These are phyloP conservation scores for Volvox reticuliferus DNA, from an alignment of 139 green algal genomes.

Conservation along the genomic window DNA sequence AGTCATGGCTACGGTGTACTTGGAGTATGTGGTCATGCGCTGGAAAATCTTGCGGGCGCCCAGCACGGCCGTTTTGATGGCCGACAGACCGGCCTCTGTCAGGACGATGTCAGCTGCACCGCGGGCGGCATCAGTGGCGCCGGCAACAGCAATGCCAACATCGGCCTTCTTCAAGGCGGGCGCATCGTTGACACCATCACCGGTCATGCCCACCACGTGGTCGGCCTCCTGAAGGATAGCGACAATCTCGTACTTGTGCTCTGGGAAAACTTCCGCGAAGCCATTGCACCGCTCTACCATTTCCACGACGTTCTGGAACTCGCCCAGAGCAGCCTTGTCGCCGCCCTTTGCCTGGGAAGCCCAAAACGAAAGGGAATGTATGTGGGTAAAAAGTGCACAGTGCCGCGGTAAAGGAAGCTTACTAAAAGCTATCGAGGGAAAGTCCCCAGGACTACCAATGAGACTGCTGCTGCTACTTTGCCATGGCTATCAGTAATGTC, in stretches of 20 bases:
- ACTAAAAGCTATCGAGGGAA: no score
- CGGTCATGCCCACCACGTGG: slow-evolving; percentile 86
- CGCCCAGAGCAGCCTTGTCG: slow-evolving; percentile 55
- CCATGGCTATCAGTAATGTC: no score
- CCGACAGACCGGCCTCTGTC: slow-evolving; percentile 67
- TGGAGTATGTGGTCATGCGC: slow-evolving; percentile 91
- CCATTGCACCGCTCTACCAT: slow-evolving; percentile 86
- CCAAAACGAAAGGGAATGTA: no score
- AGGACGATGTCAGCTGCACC: slow-evolving; percentile 87
- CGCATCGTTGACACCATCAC: slow-evolving; percentile 94
- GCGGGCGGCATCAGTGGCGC: slow-evolving; percentile 85
- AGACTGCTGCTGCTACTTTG: no score
- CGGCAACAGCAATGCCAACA: slow-evolving; percentile 91
- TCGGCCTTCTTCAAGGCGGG: slow-evolving; percentile 96
- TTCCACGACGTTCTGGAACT: slow-evolving; percentile 67
- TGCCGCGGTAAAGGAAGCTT: no score
- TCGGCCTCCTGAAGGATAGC: slow-evolving; percentile 75
- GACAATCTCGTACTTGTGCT: slow-evolving; percentile 94
- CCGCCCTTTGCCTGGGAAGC: slow-evolving; percentile 43
- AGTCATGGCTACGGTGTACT: slow-evolving; percentile 91
- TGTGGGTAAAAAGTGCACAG: no score
- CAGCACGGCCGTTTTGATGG: slow-evolving; percentile 83
- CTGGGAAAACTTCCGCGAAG: slow-evolving; percentile 91
- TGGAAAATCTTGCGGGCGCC: slow-evolving; percentile 92
- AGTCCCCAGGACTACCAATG: no score